Conservation (phyloP, 2,329 filamentous ascomycete genomes). For the Dothiorella sarmentorum region DNA sequence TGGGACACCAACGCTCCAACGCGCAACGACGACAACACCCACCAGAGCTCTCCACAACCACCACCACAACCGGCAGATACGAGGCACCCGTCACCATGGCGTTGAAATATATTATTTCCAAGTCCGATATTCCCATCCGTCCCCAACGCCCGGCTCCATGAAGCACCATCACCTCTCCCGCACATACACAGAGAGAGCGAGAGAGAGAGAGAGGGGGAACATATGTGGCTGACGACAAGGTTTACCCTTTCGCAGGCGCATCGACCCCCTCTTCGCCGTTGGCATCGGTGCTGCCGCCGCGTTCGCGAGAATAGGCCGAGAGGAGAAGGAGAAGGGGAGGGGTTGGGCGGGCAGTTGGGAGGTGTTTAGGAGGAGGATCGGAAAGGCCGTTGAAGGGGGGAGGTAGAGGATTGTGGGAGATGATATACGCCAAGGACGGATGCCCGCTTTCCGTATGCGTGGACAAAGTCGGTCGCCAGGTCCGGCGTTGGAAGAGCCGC, state of each 20-base stretch:
- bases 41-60: neutral
- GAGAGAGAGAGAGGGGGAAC: neutral
- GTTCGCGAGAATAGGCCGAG: slow-evolving; percentile 39
- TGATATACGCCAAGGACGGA: too few relatives aligned
- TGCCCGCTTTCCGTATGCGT: too few relatives aligned
- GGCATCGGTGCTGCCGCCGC: slow-evolving; percentile 47
- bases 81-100: slow-evolving; percentile 25
- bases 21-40: too few relatives aligned
- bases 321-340: slow-evolving; percentile 48
- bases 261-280: slow-evolving; percentile 50
- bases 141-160: too few relatives aligned
- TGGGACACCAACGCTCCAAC: too few relatives aligned
- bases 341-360: slow-evolving; percentile 37
- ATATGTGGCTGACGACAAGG: too few relatives aligned
- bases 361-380: slow-evolving; percentile 39
- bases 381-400: slow-evolving; percentile 29
- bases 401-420: neutral
- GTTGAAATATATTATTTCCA: slow-evolving; percentile 44
- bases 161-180: too few relatives aligned
- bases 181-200: too few relatives aligned
- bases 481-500: neutral
- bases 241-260: slow-evolving; percentile 34
- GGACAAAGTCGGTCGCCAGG: neutral
- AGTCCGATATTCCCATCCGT: slow-evolving; percentile 29
- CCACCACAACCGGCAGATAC: neutral